Conservation (phyloP, 495 filamentous ascomycete genomes). For the Podospora fimiseda region DNA sequence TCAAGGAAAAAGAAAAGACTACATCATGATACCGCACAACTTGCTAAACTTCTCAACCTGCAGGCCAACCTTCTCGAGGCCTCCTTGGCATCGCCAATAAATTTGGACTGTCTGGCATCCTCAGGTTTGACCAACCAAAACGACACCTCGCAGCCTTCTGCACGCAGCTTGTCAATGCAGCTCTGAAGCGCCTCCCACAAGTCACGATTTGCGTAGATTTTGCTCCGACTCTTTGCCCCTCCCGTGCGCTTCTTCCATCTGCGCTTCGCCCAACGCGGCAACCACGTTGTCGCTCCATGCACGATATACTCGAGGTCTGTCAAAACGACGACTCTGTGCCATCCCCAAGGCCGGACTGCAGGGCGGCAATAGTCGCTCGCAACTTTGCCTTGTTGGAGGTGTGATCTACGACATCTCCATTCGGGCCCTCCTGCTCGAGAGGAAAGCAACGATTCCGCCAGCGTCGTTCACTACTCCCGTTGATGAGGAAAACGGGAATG, state of each 20-base stretch:
- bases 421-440: slow-evolving; percentile 26
- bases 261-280: slow-evolving; percentile 36
- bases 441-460: slow-evolving; percentile 23
- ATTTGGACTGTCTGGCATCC: slow-evolving; percentile 6
- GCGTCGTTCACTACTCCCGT: not conserved
- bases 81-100: slow-evolving; percentile 22
- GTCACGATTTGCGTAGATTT: slow-evolving; percentile 32
- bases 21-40: slow-evolving; percentile 24
- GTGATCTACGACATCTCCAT: slow-evolving; percentile 16
- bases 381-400: slow-evolving; percentile 43
- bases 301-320: slow-evolving; percentile 44
- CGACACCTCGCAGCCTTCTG: slow-evolving; percentile 21
- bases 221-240: not conserved
- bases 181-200: slow-evolving; percentile 37
- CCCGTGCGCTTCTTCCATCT: slow-evolving; percentile 28
- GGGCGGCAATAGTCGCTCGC: slow-evolving; percentile 37
- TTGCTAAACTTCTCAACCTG: slow-evolving; percentile 19
- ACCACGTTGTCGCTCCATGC: slow-evolving; percentile 35
- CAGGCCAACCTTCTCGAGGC: slow-evolving; percentile 15
- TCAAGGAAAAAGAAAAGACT: not conserved
- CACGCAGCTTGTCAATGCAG: slow-evolving; percentile 21
- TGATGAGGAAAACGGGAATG: slow-evolving; percentile 11
- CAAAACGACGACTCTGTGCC: slow-evolving; percentile 37
- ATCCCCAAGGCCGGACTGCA: slow-evolving; percentile 37
- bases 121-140: slow-evolving; percentile 24